These are phyloP conservation scores for Hypoxylon subgilvum DNA, from an alignment of 495 filamentous ascomycete genomes.

Conservation along the genomic window DNA sequence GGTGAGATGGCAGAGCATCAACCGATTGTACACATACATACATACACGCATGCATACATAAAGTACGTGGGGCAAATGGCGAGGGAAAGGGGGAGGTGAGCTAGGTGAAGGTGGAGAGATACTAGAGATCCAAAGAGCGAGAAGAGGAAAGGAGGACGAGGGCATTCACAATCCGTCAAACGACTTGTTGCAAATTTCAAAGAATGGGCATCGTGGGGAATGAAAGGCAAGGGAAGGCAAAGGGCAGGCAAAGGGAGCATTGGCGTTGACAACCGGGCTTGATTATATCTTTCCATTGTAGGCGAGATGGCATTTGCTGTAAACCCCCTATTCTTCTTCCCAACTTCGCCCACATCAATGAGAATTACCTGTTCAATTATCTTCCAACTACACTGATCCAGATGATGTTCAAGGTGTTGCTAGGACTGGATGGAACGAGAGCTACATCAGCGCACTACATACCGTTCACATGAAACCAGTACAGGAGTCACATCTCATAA, in stretches of 20 bases:
- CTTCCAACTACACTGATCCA: background rate
- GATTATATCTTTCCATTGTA: background rate
- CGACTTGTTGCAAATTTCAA: slow-evolving; percentile 1
- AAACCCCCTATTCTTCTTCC: background rate
- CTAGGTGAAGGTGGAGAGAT: background rate
- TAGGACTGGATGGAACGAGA: background rate
- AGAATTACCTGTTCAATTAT: slow-evolving; percentile 3
- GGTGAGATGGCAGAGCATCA: too few relatives aligned
- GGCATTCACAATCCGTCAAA: slow-evolving; percentile 1
- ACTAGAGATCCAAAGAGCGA: too few relatives aligned
- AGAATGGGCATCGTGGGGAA: slow-evolving; percentile 9
- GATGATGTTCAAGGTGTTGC: background rate
- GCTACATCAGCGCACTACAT: too few relatives aligned
- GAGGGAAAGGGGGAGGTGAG: too few relatives aligned
- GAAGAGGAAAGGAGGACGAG: background rate
- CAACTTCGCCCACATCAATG: slow-evolving; percentile 6
- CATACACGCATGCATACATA: background rate
- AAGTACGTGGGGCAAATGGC: background rate
- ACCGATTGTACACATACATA: background rate
- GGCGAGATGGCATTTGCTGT: slow-evolving; percentile 3
- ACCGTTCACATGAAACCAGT: too few relatives aligned
- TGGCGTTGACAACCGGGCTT: slow-evolving; percentile 27
- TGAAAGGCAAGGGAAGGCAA: background rate
- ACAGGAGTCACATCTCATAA: too few relatives aligned
- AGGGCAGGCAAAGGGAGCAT: slow-evolving; percentile 20